Percentiles rank a stretch among this genome's conserved stretches.
phyloP scores from a whole-genome alignment of 2,329 filamentous ascomycete genomes.

The Ophiocordyceps unilateralis region DNA sequence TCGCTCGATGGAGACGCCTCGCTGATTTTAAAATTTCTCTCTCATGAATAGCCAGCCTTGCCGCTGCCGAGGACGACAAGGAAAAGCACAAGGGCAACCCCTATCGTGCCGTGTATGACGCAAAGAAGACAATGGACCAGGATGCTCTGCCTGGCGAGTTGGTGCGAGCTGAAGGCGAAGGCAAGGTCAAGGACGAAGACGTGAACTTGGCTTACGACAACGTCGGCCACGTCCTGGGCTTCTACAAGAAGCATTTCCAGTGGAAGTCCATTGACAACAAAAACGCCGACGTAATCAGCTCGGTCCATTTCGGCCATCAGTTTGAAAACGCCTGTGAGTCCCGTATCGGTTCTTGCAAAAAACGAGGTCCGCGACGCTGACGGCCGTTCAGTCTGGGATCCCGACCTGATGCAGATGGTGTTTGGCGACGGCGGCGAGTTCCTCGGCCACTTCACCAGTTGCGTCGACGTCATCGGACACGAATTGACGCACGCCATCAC shows the following conservation, averaged over 20 bases:
- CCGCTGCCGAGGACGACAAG: constrained; percentile 2
- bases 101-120: constrained; percentile 27
- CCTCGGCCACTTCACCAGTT: constrained; percentile 31
- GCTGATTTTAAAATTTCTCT: background rate
- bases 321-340: constrained; percentile 34
- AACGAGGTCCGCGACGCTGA: constrained; percentile 3
- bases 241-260: constrained; percentile 30
- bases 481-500: constrained; percentile 39
- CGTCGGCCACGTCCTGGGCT: constrained; percentile 28
- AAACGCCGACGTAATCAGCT: constrained; percentile 29
- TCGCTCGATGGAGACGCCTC: background rate
- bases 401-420: constrained; percentile 30
- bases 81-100: constrained; percentile 10
- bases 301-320: constrained; percentile 31
- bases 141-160: constrained; percentile 23
- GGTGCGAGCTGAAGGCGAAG: constrained; percentile 24
- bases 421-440: constrained; percentile 37
- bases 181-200: constrained; percentile 19
- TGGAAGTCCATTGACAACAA: constrained; percentile 35
- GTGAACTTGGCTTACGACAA: constrained; percentile 34
- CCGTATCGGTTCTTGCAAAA: too few species aligned
- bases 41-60: constrained; percentile 6
- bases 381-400: constrained; percentile 26
- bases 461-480: constrained; percentile 38
- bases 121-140: constrained; percentile 19